Percentiles rank a stretch among this genome's conserved stretches.
phyloP scores from a whole-genome alignment of 345 rosid genomes.

The Capsella bursapastoris region DNA sequence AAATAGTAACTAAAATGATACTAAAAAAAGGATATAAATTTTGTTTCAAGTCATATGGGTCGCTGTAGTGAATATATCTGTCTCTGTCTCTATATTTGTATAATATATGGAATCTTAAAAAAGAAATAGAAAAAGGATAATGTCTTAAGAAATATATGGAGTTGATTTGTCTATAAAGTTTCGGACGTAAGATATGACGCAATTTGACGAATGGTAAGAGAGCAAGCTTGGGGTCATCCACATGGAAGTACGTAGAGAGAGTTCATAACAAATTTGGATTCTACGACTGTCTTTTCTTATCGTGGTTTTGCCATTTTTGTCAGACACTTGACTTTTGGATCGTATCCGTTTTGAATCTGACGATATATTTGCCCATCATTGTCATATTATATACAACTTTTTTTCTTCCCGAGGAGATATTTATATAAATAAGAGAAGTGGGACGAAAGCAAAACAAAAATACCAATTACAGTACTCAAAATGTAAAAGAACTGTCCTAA shows the following conservation, averaged over 20 bases:
- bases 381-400: background rate
- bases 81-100: too few species aligned
- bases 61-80: too few species aligned
- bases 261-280: slow-evolving; percentile 16
- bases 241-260: slow-evolving; percentile 4
- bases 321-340: background rate
- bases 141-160: background rate
- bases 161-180: background rate
- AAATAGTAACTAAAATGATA: too few species aligned
- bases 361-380: background rate
- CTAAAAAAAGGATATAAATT: too few species aligned
- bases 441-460: too few species aligned
- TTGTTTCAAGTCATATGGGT: too few species aligned
- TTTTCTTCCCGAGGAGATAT: slow-evolving; percentile 1
- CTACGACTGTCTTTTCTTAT: background rate
- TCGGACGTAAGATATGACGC: slow-evolving; percentile 19
- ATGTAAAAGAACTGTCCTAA: too few species aligned
- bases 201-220: background rate
- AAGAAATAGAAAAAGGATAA: too few species aligned
- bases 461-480: background rate
- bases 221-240: background rate
- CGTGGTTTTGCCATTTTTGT: background rate
- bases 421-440: too few species aligned
- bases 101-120: background rate
- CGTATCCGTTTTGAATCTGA: background rate